A percentile compares a stretch with the other conserved stretches of the same genome.
phyloP scores from a whole-genome alignment of 1,284 basidiomycete species.

The Marasmius tenuissimus region DNA sequence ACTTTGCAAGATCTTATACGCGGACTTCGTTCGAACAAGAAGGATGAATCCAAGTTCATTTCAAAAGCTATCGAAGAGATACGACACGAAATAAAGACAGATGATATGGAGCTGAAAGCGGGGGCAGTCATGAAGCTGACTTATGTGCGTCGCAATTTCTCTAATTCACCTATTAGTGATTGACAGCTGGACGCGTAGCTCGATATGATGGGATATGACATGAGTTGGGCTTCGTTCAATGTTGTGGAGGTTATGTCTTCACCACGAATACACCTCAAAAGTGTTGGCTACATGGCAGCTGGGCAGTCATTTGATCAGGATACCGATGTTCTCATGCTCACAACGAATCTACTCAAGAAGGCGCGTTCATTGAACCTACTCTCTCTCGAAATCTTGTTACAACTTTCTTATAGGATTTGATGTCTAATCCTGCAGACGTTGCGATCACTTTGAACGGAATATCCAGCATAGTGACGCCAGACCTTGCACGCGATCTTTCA shows the following conservation, averaged over 20 bases:
- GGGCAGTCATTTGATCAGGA: slow-evolving; percentile 91
- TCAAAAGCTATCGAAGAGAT: slow-evolving; percentile 86
- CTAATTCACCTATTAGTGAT: slow-evolving; percentile 8
- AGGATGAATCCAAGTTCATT: slow-evolving; percentile 81
- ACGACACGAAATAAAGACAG: slow-evolving; percentile 84
- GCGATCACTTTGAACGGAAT: slow-evolving; percentile 86
- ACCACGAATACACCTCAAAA: slow-evolving; percentile 87
- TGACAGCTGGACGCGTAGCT: slow-evolving; percentile 49
- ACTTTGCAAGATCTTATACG: slow-evolving; percentile 91
- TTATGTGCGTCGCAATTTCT: slow-evolving; percentile 65
- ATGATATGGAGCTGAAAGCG: slow-evolving; percentile 97
- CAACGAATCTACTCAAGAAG: slow-evolving; percentile 98
- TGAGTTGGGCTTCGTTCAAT: slow-evolving; percentile 90
- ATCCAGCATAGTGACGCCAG: slow-evolving; percentile 85
- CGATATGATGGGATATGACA: slow-evolving; percentile 92
- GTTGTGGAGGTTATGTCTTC: slow-evolving; percentile 99
- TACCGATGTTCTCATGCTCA: slow-evolving; percentile 96
- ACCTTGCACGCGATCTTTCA: slow-evolving; percentile 87
- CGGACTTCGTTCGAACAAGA: slow-evolving; percentile 84
- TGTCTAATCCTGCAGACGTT: slow-evolving; percentile 74
- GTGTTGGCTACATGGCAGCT: slow-evolving; percentile 94
- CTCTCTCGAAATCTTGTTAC: neutral
- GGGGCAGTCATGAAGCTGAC: slow-evolving; percentile 94
- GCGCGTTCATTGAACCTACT: slow-evolving; percentile 41
- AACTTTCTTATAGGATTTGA: slow-evolving; percentile 67